Base-by-base conservation (phyloP, 768 basidiomycete genomes). In the Pleurotus djamor region DNA sequence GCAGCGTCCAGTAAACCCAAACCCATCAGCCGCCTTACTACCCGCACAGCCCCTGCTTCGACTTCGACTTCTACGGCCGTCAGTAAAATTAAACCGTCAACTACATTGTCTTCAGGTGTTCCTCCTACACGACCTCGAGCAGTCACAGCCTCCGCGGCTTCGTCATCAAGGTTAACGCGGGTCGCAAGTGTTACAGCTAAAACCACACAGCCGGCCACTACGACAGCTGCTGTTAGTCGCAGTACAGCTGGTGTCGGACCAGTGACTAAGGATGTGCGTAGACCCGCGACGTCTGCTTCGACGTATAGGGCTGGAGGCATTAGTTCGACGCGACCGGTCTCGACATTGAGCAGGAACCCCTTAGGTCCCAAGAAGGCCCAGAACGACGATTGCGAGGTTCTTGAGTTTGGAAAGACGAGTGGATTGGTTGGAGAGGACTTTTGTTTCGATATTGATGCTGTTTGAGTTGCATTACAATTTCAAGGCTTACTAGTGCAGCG, bases 341-440 rank as follows among this genome's bases (percentile, higher is more conserved):
- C 41, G 9, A 17, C n/a, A 34, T 17, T 44, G 44, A 34, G 34
- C 32, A 50, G 28, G 49, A 12, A 17, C 7, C 49, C 34, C 10
- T 5, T 10, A 10, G 34, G 6, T 28, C 17, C 12, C 28, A 9
- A 9, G 33, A 52, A 21, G 37, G 28, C 33, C 10, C 44, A 47
- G 34, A 44, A 56, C 21, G 49, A 59, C 16, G 59, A 57, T n/a
- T 21, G 58, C 9, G 52, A 62, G 6, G 47, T 55, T 48, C 16
- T 67, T 28, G 52, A 48, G 7, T 58, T 52, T 13, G 33, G 32
- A 17, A 59, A 60, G 7, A 57, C 59, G 8, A 62, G 48, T 8
- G 47, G 21, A 28, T 28, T 28, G 21, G 21, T 64, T 10, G 58
- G 54, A 21, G 69, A 70, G 51, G 69, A 70, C 55, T 70, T 70